Base-by-base conservation (phyloP, 129 eudicot genomes). In the Chrysanthemum lavandulifolium region DNA sequence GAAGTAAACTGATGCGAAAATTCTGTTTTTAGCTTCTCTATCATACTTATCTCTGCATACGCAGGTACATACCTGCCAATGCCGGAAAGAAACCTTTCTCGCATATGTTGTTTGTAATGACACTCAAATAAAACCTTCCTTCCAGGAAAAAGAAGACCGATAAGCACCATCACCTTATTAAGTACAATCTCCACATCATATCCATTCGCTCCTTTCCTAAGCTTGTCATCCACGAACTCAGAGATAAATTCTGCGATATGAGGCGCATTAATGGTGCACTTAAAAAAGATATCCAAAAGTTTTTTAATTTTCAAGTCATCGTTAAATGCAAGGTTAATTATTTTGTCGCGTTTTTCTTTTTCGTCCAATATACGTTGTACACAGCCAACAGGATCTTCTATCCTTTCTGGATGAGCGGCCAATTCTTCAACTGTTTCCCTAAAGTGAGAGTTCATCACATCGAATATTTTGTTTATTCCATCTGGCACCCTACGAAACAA, bases 391-490 rank as follows among this genome's bases (percentile, higher is more conserved):
- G 87, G 83, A 53, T 86, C 90, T 79, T 79, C 80, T 18, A 74
- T 25, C 53, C 75, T 69, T 60, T 86, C 87, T 36, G 90, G 85
- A 74, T 82, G 83, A 13, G 87, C 77, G 13, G 83, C 90, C 16
- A 82, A 76, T 61, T 82, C 85, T 58, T 73, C 73, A 25, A 84
- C 85, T 9, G 74, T 72, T 61, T 82, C 83, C 50, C 78, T 64
- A 31, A 86, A 27, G 56, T 82, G 85, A 80, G 84, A 70, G n/a
- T 83, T 86, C 90, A 86, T 86, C 16, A 73, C 83, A 31, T 80
- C 83, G 15, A 83, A 64, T 25, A 86, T 65, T 49, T 72, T 54
- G 2, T 50, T 9, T 57, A 77, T 74, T 13, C 90, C 90, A 27
- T 63, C 61, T 29, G 65, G 49, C 5, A 86, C 90, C 79, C 90